phyloP scores from a whole-genome alignment of 371 early-diverging fungal species.

The Lichtheimia ornata region DNA sequence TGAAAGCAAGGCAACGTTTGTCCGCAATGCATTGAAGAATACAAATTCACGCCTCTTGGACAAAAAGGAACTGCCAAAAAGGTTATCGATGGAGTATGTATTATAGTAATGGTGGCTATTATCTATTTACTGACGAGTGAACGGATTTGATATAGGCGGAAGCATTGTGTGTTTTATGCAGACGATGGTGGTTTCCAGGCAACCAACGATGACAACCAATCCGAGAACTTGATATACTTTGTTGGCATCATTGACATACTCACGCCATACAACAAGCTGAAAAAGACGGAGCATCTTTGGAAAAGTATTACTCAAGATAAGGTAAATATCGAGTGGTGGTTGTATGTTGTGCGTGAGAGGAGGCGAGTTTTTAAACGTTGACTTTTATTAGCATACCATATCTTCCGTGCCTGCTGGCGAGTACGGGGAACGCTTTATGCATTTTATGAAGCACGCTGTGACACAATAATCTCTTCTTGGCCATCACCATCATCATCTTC shows the following conservation, averaged over 20 bases:
- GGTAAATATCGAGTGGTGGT: background rate
- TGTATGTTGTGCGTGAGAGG: too few species aligned
- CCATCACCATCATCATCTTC: too few species aligned
- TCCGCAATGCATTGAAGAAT: conserved; percentile 70
- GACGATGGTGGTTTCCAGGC: conserved; percentile 92
- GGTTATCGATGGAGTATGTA: conserved; percentile 48
- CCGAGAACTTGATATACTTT: conserved; percentile 80
- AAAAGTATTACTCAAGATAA: conserved; percentile 82
- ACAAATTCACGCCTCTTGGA: conserved; percentile 73
- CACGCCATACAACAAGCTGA: conserved; percentile 89
- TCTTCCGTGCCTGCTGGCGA: conserved; percentile 88
- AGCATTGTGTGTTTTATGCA: conserved; percentile 80
- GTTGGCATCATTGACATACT: conserved; percentile 97
- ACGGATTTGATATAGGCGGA: conserved; percentile 40
- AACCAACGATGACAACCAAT: conserved; percentile 72
- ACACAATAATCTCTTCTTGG: too few species aligned
- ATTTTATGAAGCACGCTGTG: conserved; percentile 70
- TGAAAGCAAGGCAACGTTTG: conserved; percentile 65
- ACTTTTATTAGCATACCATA: conserved; percentile 54
- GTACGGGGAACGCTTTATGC: conserved; percentile 88
- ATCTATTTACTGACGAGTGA: background rate
- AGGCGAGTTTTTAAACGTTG: conserved; percentile 4
- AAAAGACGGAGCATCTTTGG: conserved; percentile 89
- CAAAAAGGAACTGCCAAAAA: conserved; percentile 55
- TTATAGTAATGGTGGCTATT: conserved; percentile 5